Conservation (phyloP, 2,329 filamentous ascomycete genomes). For the Beauveria scarabaeidicola region DNA sequence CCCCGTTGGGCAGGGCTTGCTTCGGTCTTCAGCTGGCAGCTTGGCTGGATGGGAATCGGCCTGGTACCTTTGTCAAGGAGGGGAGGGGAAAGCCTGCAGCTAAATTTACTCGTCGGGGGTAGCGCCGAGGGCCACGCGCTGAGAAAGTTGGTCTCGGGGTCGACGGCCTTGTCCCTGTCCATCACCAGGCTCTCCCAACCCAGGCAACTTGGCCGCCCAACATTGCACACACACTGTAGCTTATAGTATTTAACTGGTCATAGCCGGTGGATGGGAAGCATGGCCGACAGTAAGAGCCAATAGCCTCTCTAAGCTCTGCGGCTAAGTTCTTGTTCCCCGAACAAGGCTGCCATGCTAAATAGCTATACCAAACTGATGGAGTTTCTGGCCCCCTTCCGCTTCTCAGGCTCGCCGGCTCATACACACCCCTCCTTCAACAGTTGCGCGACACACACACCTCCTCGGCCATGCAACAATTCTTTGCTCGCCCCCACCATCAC, state of each 20-base stretch:
- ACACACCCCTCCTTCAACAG: neutral
- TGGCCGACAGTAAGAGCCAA: neutral
- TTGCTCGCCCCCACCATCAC: neutral
- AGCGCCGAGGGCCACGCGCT: neutral
- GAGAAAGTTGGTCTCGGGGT: neutral
- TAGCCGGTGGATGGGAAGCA: neutral
- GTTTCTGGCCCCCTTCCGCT: neutral
- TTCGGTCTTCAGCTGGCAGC: neutral
- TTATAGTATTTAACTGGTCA: neutral
- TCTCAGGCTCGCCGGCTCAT: neutral
- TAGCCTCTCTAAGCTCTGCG: neutral
- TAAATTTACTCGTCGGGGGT: neutral
- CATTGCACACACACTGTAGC: neutral
- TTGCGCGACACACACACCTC: neutral
- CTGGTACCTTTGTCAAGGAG: conserved; percentile 7
- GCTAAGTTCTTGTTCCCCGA: neutral
- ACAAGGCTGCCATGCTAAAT: neutral
- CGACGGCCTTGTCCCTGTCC: neutral
- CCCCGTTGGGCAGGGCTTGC: conserved; percentile 5
- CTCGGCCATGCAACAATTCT: neutral
- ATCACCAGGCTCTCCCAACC: neutral
- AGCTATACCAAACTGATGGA: neutral
- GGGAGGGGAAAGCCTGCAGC: neutral
- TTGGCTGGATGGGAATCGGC: neutral
- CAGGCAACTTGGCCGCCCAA: neutral